Percentiles rank a stretch among this genome's conserved stretches.
Evolutionary conservation across 176 grass and related monocot genomes (phyloP).

Genomic region (Thinopyrum elongatum): DNA sequence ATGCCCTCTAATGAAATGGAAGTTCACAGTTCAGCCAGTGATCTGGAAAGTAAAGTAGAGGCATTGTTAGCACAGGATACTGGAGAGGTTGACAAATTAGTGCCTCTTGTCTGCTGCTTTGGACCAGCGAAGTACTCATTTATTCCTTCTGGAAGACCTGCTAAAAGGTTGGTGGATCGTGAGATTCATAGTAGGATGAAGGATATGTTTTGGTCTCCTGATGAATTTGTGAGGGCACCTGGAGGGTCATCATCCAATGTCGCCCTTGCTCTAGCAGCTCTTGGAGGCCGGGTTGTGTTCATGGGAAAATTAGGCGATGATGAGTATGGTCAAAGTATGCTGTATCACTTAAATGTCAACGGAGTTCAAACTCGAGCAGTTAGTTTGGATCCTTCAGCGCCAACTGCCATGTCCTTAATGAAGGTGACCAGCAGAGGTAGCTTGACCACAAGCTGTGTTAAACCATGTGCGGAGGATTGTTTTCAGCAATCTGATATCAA

Average conservation of each 20-base stretch:
- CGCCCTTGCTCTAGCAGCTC: conserved; percentile 61
- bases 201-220: conserved; percentile 73
- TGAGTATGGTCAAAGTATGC: conserved; percentile 56
- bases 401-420: conserved; percentile 75
- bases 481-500: conserved; percentile 74
- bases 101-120: conserved; percentile 81
- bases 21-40: neutral
- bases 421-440: conserved; percentile 42
- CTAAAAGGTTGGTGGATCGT: conserved; percentile 66
- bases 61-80: conserved; percentile 36
- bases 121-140: conserved; percentile 73
- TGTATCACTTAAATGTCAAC: conserved; percentile 60
- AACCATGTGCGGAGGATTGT: conserved; percentile 69
- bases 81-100: conserved; percentile 43
- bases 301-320: conserved; percentile 94
- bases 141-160: conserved; percentile 74
- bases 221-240: conserved; percentile 72
- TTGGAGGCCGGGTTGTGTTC: conserved; percentile 69
- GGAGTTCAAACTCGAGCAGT: conserved; percentile 66
- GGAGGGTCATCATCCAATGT: conserved; percentile 78
- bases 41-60: conserved; percentile 44
- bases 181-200: conserved; percentile 72
- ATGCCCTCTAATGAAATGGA: neutral
- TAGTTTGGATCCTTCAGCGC: conserved; percentile 42
- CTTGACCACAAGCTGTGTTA: conserved; percentile 52